Base-by-base conservation (phyloP, 169 alveolate species). In the Plasmodium falciparum region DNA sequence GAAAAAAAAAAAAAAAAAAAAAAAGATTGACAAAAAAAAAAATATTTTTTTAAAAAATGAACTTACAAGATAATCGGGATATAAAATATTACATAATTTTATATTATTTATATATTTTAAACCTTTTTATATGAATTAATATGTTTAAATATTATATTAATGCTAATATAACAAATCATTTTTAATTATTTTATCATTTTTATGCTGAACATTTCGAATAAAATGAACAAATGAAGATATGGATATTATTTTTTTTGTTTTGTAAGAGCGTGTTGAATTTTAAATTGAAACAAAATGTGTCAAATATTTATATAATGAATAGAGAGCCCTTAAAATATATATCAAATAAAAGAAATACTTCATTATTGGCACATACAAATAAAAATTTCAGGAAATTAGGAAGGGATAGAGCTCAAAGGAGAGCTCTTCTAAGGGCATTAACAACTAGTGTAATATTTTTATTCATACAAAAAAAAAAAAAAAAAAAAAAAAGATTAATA, bases 361-460 rank as follows among this genome's bases (percentile, higher is more conserved):
- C 13, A 66, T 59, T 80, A 59, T 63, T 67, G 52, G 90, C 83
- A 52, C 90, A 80, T 56, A 80, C 80, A 39, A 80, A 80, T 56
- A 67, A 66, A 29, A 80, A 80, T 56, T 80, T 80, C 65, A 66
- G 90, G 73, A 94, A 94, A 69, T 91, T 94, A 20, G 90, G 92
- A 29, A 88, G 96, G 29, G 61, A 93, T 9, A 91, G 91, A 61
- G 74, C 96, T 17, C 93, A 92, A 47, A 78, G 96, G 13, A 94
- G 90, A 86, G 96, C 96, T 6, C 88, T 94, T 13, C 90, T 94
- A 45, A 71, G 96, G 29, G 95, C 96, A n/a, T 80, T 94, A 76
- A 92, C 96, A 11, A 94, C 96, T 11, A 80, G 90, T 80, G 90
- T 80, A 67, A 4, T 50, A 67, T 63, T 62, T 70, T 11, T 22